A percentile compares a stretch with the other conserved stretches of the same genome.
Evolutionary conservation across 2,329 filamentous ascomycete genomes (phyloP).

Genomic region (Phyllosticta paracitricarpa): DNA sequence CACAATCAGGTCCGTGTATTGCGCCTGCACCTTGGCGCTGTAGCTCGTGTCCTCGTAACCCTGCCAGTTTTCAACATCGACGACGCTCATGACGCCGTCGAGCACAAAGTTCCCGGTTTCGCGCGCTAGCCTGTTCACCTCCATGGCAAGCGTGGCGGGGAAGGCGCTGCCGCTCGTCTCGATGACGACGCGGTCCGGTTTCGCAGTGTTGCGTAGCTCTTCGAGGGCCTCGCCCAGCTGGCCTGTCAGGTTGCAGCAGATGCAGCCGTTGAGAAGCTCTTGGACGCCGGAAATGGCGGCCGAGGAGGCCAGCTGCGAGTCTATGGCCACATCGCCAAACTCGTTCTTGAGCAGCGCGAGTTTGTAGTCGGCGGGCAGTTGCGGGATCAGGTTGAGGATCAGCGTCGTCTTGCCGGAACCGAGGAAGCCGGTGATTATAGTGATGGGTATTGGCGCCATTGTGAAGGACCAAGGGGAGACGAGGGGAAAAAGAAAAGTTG

Average conservation of each 20-base stretch:
- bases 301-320: conserved; percentile 79
- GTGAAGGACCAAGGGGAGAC: not conserved
- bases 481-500: conserved; percentile 1
- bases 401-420: conserved; percentile 95
- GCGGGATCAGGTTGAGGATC: conserved; percentile 85
- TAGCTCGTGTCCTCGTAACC: conserved; percentile 87
- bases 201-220: conserved; percentile 53
- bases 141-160: conserved; percentile 81
- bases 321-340: conserved; percentile 88
- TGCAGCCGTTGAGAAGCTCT: conserved; percentile 92
- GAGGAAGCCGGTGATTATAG: conserved; percentile 91
- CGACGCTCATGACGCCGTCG: conserved; percentile 80
- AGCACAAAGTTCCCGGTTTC: conserved; percentile 62
- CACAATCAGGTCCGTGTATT: conserved; percentile 81
- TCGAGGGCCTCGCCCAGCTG: conserved; percentile 72
- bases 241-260: conserved; percentile 97
- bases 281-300: conserved; percentile 79
- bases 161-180: conserved; percentile 80
- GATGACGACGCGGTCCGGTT: conserved; percentile 79
- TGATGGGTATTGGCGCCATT: conserved; percentile 63
- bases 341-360: conserved; percentile 97
- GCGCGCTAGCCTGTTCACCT: conserved; percentile 70
- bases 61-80: conserved; percentile 91
- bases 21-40: conserved; percentile 78
- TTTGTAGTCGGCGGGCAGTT: conserved; percentile 78